Base-by-base conservation (phyloP, 2,329 filamentous ascomycete species). In the Aspergillus thermomutatus region DNA sequence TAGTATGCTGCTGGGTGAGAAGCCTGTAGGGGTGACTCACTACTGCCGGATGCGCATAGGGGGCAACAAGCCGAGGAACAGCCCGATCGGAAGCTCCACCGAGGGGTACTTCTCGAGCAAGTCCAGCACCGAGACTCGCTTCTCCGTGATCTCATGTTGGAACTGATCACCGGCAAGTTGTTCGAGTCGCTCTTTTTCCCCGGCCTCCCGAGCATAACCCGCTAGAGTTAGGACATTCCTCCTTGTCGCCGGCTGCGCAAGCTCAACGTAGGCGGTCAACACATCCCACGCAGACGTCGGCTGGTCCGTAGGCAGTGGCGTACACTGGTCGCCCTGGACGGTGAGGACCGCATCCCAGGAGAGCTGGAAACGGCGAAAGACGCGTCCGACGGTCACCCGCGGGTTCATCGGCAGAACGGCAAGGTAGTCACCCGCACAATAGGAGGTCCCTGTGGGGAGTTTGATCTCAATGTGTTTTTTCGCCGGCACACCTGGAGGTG, bases 401-500 rank as follows among this genome's bases (percentile, higher is more conserved):
- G 85, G 84, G 69, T 93, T 93, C 26, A 90, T 73, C 0, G 90
- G 90, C 1, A 92, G 77, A 2, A 92, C 78, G 0, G 88, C 87
- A 0, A 93, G 80, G 69, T 94, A 92, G 67, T 93, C 90, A n/a
- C 90, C 90, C 1, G 87, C 82, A 31, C 82, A 80, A 72, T 92
- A 93, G 0, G 79, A 80, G 77, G 85, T 79, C 51, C 81, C 83
- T 0, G 79, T 82, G 0, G 89, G 89, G 1, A 93, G 78, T 56
- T 84, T 81, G 27, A 92, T 83, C 61, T 86, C 84, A 21, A 91
- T 81, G 59, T 87, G 81, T 26, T 83, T 82, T 76, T 91, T 91
- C 43, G 77, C 74, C 0, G 82, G 76, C 23, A 77, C 80, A 0
- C 75, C 79, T 1, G 76, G 72, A n/a, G n/a, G n/a, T n/a, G n/a